Base-by-base conservation (phyloP, 75 land plant genomes). In the Ceratopteris richardii region DNA sequence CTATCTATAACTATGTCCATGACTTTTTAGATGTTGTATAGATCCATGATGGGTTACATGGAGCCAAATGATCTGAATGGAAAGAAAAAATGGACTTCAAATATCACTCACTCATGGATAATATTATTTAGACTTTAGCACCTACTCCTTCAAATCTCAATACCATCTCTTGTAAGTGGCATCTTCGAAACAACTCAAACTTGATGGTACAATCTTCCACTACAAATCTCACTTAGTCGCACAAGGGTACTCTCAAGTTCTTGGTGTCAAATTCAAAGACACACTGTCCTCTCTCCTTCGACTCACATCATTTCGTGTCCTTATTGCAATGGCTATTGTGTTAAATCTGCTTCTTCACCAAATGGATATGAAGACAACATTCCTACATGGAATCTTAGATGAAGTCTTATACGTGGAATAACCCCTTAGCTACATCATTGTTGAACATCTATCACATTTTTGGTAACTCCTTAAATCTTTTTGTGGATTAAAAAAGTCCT, bases 311-410 rank as follows among this genome's bases (percentile, higher is more conserved):
- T 36, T 62, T 37, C 64, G 58, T 12, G 25, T 66, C 1, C 1
- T 47, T 1, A 0, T 62, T 16, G 60, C 60, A 6, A 36, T 66
- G 0, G 61, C 56, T 16, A 23, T 39, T 19, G 18, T 24, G 25
- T 24, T 52, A 3, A 2, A 14, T 4, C 14, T 52, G 0, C 48
- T 43, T 18, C 23, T 71, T 2, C 67, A 68, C 27, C 62, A 68
- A 67, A 67, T 63, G 62, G 71, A 64, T 67, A 62, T 74, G 0
- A 33, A 56, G 20, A 66, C 66, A 25, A 40, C 66, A 0, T 73
- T 73, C 20, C 56, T 66, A 11, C 27, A 57, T 51, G 48, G 73
- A 14, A 19, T 57, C 28, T 40, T 70, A 17, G 48, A 58, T 0
- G 55, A 66, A 57, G 46, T 37, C 41, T 57, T 46, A 29, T 60